Percentiles rank a stretch among this genome's conserved stretches.
Evolutionary conservation across 495 filamentous ascomycete genomes (phyloP).

Genomic region (Articulospora tetracladia): DNA sequence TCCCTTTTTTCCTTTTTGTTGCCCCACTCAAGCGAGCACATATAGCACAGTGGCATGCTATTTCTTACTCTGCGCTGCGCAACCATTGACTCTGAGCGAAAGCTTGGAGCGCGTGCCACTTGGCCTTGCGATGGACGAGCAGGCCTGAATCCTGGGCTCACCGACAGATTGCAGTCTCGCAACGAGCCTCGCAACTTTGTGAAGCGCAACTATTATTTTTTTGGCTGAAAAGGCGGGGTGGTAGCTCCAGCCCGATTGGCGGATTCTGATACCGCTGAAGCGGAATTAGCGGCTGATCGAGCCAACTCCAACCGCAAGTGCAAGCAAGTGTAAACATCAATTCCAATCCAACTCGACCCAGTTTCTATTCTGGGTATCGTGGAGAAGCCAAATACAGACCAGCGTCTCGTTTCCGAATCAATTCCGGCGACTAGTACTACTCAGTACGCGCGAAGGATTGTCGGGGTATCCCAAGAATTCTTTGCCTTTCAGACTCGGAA

Average conservation of each 20-base stretch:
- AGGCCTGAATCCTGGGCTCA: neutral
- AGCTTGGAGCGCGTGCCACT: no score
- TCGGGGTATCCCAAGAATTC: neutral
- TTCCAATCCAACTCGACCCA: neutral
- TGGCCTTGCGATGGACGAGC: no score
- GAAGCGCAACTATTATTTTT: neutral
- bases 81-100: neutral
- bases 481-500: neutral
- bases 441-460: neutral
- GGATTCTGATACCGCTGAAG: constrained; percentile 9
- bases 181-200: neutral
- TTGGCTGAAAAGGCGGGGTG: constrained; percentile 1
- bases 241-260: constrained; percentile 22
- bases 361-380: constrained; percentile 7
- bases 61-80: neutral
- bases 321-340: constrained; percentile 4
- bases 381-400: constrained; percentile 1
- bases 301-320: neutral
- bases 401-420: constrained; percentile 7
- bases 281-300: constrained; percentile 5
- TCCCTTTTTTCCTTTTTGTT: constrained; percentile 2
- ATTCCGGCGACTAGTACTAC: neutral
- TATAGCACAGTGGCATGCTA: neutral
- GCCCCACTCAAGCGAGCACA: constrained; percentile 22
- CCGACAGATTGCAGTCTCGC: neutral